These are phyloP conservation scores for Erythrobasidium hasegawianum DNA, from an alignment of 1,284 basidiomycete genomes.

Conservation along the genomic window DNA sequence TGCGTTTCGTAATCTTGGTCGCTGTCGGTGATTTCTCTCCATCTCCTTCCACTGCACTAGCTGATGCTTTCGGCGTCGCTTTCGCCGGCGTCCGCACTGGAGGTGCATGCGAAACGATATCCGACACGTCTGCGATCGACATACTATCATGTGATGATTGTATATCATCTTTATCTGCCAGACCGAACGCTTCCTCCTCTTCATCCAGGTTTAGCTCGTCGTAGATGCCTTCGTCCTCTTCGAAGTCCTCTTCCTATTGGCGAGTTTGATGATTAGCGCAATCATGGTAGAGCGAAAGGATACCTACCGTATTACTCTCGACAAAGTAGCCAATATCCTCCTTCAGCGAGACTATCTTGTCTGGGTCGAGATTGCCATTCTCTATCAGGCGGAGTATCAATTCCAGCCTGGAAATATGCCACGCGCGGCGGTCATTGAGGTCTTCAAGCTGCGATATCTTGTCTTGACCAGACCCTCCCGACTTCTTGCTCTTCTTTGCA, in stretches of 20 bases:
- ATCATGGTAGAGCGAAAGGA: too few relatives aligned
- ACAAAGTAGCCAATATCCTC: slow-evolving; percentile 98
- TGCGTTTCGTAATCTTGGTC: slow-evolving; percentile 40
- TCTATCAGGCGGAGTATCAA: slow-evolving; percentile 89
- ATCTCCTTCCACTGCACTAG: slow-evolving; percentile 30
- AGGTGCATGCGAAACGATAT: slow-evolving; percentile 26
- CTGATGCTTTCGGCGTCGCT: slow-evolving; percentile 19
- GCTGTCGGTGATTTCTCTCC: slow-evolving; percentile 39
- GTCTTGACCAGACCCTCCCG: slow-evolving; percentile 58
- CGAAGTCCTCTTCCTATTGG: slow-evolving; percentile 97
- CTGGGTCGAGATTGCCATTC: slow-evolving; percentile 82
- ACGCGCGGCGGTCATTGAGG: slow-evolving; percentile 88
- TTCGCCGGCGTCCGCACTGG: slow-evolving; percentile 33
- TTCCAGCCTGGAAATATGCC: slow-evolving; percentile 92
- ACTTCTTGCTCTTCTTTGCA: slow-evolving; percentile 71
- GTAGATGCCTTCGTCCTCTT: slow-evolving; percentile 96
- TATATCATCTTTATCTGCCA: slow-evolving; percentile 60
- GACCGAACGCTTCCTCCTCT: slow-evolving; percentile 77
- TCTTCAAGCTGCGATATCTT: slow-evolving; percentile 78
- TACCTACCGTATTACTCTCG: slow-evolving; percentile 84
- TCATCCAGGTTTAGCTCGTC: slow-evolving; percentile 97
- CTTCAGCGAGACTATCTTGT: slow-evolving; percentile 76
- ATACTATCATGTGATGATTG: slow-evolving; percentile 54
- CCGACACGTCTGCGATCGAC: slow-evolving; percentile 50
- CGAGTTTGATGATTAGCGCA: too few relatives aligned